Percentiles rank a stretch among this genome's conserved stretches.
phyloP scores from a whole-genome alignment of 495 filamentous ascomycete species.

The Tuber microsphaerosporum region DNA sequence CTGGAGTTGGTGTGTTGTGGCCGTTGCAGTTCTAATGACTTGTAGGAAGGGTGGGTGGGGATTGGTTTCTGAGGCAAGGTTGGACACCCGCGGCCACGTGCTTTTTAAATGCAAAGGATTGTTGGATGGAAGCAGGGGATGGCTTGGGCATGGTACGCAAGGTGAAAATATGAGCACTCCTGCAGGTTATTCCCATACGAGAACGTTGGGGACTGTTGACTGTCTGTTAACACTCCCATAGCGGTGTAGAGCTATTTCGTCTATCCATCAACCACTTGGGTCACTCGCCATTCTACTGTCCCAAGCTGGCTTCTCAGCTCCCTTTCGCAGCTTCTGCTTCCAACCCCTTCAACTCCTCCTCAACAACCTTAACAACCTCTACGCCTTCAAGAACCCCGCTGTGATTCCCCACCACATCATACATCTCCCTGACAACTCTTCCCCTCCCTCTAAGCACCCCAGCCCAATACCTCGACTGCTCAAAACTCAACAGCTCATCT shows the following conservation, averaged over 20 bases:
- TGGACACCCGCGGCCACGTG: neutral
- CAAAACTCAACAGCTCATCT: constrained; percentile 56
- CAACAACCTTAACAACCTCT: constrained; percentile 45
- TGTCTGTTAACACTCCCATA: neutral
- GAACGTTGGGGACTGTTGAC: neutral
- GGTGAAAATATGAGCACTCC: neutral
- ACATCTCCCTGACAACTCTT: constrained; percentile 43
- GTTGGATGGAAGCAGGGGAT: neutral
- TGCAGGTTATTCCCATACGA: neutral
- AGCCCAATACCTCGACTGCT: constrained; percentile 46
- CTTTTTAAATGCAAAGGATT: neutral
- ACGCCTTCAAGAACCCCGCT: constrained; percentile 55
- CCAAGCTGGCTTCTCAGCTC: neutral
- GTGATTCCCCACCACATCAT: constrained; percentile 51
- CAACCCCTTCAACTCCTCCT: constrained; percentile 5
- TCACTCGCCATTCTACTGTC: neutral
- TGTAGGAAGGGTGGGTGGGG: neutral
- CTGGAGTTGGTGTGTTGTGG: neutral
- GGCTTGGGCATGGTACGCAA: neutral
- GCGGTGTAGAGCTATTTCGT: neutral
- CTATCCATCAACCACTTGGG: neutral
- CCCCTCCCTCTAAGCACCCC: neutral
- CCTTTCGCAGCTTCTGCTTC: neutral
- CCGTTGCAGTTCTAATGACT: neutral
- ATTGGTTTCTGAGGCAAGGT: neutral